Evolutionary conservation across 2,329 filamentous ascomycete genomes (phyloP).

Genomic region (Esteya vermicola): DNA sequence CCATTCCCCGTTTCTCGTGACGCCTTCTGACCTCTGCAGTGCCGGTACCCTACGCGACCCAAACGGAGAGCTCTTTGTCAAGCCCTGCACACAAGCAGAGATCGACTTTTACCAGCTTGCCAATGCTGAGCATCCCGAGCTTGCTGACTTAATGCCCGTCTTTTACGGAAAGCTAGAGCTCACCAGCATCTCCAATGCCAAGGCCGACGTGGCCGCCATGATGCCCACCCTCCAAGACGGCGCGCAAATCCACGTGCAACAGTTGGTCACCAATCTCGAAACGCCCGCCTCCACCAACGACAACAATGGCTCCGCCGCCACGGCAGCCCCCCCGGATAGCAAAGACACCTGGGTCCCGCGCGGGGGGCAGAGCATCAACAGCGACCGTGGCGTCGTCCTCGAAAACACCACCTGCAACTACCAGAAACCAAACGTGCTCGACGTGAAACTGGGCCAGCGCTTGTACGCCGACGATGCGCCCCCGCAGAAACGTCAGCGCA

Average conservation of each 20-base stretch:
- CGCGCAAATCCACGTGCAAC: constrained; percentile 25
- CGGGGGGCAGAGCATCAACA: constrained; percentile 49
- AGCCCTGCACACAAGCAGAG: constrained; percentile 78
- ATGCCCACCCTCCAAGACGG: constrained; percentile 28
- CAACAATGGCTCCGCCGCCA: neutral
- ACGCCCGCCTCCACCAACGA: neutral
- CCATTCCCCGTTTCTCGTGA: constrained; percentile 1
- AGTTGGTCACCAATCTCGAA: constrained; percentile 15
- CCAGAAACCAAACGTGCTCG: constrained; percentile 74
- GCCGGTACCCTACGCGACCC: constrained; percentile 80
- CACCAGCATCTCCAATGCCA: constrained; percentile 34
- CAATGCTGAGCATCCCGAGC: constrained; percentile 49
- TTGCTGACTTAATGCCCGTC: constrained; percentile 68
- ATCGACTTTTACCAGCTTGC: constrained; percentile 80
- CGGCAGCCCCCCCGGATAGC: constrained; percentile 7
- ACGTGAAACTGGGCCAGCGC: constrained; percentile 77
- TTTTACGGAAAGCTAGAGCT: constrained; percentile 71
- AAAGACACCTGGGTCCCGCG: constrained; percentile 31
- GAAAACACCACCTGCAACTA: constrained; percentile 76
- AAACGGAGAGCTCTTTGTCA: constrained; percentile 78
- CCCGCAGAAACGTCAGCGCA: constrained; percentile 41
- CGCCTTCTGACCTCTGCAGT: constrained; percentile 29
- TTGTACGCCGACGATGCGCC: constrained; percentile 70
- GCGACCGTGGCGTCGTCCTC: constrained; percentile 67
- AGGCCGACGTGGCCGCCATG: constrained; percentile 32